A percentile compares a stretch with the other conserved stretches of the same genome.
Evolutionary conservation across 2,329 filamentous ascomycete genomes (phyloP).

Genomic region (Clonostachys solani): DNA sequence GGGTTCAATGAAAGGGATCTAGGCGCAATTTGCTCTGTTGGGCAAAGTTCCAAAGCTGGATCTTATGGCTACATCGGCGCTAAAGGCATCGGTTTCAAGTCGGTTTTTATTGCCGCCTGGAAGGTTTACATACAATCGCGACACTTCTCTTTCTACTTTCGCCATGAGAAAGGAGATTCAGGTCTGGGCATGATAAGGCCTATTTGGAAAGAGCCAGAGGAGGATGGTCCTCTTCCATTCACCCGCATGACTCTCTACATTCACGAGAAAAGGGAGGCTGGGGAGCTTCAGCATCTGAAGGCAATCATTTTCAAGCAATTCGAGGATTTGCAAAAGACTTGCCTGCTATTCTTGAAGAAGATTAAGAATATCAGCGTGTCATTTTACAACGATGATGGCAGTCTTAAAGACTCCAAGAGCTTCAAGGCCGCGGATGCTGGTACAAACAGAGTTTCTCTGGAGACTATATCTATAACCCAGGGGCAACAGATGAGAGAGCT

Average conservation of each 20-base stretch:
- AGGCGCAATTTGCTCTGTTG: constrained; percentile 33
- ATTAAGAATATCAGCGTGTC: constrained; percentile 21
- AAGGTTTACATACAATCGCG: constrained; percentile 39
- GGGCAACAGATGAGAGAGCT: neutral
- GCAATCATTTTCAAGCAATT: constrained; percentile 25
- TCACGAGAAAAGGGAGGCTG: constrained; percentile 15
- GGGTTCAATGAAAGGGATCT: constrained; percentile 34
- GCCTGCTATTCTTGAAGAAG: constrained; percentile 37
- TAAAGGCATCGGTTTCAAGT: constrained; percentile 45
- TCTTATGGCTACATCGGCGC: constrained; percentile 35
- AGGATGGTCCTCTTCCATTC: constrained; percentile 4
- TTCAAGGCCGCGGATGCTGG: constrained; percentile 10
- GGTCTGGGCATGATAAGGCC: constrained; percentile 48
- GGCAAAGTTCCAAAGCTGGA: constrained; percentile 33
- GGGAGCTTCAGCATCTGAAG: constrained; percentile 5
- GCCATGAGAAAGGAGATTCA: constrained; percentile 26
- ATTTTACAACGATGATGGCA: constrained; percentile 15
- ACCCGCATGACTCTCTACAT: constrained; percentile 33
- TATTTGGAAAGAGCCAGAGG: constrained; percentile 25
- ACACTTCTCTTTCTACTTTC: constrained; percentile 38
- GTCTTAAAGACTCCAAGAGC: neutral
- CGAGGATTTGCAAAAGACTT: constrained; percentile 25
- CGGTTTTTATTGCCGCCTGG: constrained; percentile 38
- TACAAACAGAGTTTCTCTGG: neutral
- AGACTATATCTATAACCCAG: neutral